Evolutionary conservation across 805 yeast species (phyloP).

Genomic region (Kregervanrija delftensis): DNA sequence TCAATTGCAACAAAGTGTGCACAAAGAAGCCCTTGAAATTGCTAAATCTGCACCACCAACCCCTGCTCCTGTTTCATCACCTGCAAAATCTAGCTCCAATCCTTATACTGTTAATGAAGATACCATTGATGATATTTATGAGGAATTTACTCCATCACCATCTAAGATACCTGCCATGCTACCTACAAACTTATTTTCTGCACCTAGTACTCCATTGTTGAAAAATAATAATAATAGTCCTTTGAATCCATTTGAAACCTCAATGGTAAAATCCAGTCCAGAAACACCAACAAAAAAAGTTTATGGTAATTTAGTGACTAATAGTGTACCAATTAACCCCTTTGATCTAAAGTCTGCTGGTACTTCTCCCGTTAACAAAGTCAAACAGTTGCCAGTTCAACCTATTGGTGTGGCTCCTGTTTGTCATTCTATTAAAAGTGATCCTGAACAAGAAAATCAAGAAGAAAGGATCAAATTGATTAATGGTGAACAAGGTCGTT

Average conservation of each 20-base stretch:
- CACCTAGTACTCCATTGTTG: too few relatives aligned
- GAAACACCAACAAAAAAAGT: not conserved
- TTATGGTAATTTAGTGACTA: not conserved
- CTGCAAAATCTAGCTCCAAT: not conserved
- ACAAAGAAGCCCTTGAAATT: conserved; percentile 8
- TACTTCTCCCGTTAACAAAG: too few relatives aligned
- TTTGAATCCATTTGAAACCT: conserved; percentile 9
- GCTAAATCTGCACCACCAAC: not conserved
- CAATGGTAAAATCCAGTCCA: not conserved
- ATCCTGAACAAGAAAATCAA: too few relatives aligned
- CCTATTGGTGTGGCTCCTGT: too few relatives aligned
- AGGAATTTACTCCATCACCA: conserved; percentile 6
- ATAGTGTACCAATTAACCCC: not conserved
- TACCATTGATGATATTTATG: conserved; percentile 6
- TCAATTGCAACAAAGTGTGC: conserved; percentile 5
- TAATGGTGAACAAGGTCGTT: conserved; percentile 37
- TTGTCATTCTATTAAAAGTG: too few relatives aligned
- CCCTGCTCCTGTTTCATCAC: too few relatives aligned
- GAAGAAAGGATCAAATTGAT: conserved; percentile 8
- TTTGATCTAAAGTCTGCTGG: not conserved
- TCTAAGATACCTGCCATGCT: not conserved
- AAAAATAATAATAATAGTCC: not conserved
- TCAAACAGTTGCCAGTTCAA: too few relatives aligned
- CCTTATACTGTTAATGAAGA: not conserved
- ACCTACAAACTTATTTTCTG: not conserved